Conservation (phyloP, 768 basidiomycete genomes). For the Lactarius psammicola region DNA sequence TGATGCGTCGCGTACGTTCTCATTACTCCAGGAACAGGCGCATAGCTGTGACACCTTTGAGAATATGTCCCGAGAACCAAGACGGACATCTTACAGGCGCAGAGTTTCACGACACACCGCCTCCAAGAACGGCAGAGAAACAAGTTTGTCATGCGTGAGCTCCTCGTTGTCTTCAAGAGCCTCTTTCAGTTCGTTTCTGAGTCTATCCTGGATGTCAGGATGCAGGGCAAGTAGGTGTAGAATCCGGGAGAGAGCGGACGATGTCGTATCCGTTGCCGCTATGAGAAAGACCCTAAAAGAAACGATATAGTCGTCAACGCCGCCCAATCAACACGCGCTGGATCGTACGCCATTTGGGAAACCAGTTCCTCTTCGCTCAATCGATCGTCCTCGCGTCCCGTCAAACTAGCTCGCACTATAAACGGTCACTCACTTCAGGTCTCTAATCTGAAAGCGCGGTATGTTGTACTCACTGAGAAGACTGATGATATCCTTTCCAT, state of each 20-base stretch:
- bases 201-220: slow-evolving; percentile 1
- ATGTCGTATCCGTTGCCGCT: slow-evolving; percentile 34
- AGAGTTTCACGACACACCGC: slow-evolving; percentile 33
- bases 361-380: no score
- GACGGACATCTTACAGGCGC: slow-evolving; percentile 27
- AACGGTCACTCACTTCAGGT: no score
- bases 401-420: no score
- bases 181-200: not conserved
- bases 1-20: not conserved
- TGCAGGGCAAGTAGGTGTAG: slow-evolving; percentile 32
- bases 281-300: slow-evolving; percentile 30
- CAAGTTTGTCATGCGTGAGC: slow-evolving; percentile 36
- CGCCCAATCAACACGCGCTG: no score
- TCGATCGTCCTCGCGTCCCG: no score
- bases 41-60: not conserved
- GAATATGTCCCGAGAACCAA: not conserved
- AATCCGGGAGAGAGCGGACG: slow-evolving; percentile 29
- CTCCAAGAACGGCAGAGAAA: slow-evolving; percentile 37
- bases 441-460: no score
- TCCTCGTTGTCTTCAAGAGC: slow-evolving; percentile 30
- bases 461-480: no score
- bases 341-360: no score
- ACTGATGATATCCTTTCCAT: no score
- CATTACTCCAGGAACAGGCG: not conserved
- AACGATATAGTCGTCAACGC: no score